phyloP scores from a whole-genome alignment of 495 filamentous ascomycete genomes.

The Penicillium pancosmium region DNA sequence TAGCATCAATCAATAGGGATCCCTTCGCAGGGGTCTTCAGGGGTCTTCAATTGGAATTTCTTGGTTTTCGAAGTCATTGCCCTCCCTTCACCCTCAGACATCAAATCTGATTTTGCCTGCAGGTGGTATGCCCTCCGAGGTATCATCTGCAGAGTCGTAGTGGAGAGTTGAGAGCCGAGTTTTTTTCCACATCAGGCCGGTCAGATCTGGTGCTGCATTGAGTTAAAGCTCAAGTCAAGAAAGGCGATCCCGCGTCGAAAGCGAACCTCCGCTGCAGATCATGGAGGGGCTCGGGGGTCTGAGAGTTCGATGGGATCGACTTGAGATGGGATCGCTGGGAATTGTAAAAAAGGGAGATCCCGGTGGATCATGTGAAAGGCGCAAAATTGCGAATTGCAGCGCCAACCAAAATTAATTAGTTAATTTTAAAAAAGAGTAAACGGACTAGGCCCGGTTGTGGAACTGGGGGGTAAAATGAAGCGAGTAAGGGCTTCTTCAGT shows the following conservation, averaged over 20 bases:
- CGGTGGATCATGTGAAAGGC: slow-evolving; percentile 14
- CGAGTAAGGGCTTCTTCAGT: slow-evolving; percentile 2
- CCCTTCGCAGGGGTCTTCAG: background rate
- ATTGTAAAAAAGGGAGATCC: slow-evolving; percentile 4
- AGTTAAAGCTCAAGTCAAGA: slow-evolving; percentile 9
- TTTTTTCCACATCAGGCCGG: slow-evolving; percentile 3
- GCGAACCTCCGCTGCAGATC: slow-evolving; percentile 15
- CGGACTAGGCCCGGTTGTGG: background rate
- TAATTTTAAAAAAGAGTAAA: background rate
- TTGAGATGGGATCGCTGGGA: slow-evolving; percentile 11
- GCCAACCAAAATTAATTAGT: slow-evolving; percentile 6
- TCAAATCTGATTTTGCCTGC: background rate
- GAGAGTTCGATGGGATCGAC: slow-evolving; percentile 10
- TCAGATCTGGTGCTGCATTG: slow-evolving; percentile 1
- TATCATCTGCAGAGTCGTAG: slow-evolving; percentile 10
- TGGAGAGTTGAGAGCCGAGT: slow-evolving; percentile 1
- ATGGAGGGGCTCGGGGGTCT: slow-evolving; percentile 9
- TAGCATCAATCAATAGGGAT: slow-evolving; percentile 2
- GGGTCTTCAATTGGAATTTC: background rate
- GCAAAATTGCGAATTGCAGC: slow-evolving; percentile 9
- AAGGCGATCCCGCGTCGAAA: slow-evolving; percentile 14
- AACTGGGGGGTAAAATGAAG: slow-evolving; percentile 7
- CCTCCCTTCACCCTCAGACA: background rate
- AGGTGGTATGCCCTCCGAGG: slow-evolving; percentile 9
- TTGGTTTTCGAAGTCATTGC: background rate